Conservation (phyloP, 73 alveolate species). For the Paramecium sexaurelia region DNA sequence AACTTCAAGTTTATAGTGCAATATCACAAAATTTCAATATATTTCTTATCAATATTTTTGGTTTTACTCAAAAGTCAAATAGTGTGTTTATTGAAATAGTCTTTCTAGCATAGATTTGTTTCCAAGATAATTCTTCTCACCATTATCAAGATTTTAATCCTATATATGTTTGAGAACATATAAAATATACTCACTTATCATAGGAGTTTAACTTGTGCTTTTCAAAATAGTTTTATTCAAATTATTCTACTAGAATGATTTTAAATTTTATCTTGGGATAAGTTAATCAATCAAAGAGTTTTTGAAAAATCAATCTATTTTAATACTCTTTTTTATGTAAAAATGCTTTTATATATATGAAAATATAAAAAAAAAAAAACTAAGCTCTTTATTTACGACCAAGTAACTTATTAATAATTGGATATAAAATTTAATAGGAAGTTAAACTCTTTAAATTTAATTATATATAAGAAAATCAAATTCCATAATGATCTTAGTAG, state of each 20-base stretch:
- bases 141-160: not conserved
- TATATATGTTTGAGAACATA: not conserved
- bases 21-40: too few relatives aligned
- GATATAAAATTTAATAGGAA: not conserved
- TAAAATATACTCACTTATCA: not conserved
- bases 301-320: too few relatives aligned
- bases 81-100: too few relatives aligned
- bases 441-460: not conserved
- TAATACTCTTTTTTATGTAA: too few relatives aligned
- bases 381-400: too few relatives aligned
- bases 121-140: too few relatives aligned
- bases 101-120: too few relatives aligned
- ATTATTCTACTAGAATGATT: not conserved
- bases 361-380: too few relatives aligned
- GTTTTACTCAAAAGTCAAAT: not conserved
- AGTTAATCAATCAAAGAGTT: too few relatives aligned
- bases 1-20: not conserved
- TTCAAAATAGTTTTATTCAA: too few relatives aligned
- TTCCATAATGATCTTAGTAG: not conserved
- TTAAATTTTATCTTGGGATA: not conserved
- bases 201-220: not conserved
- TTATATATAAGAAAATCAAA: not conserved
- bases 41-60: not conserved
- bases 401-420: not conserved
- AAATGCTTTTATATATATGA: too few relatives aligned